phyloP scores from a whole-genome alignment of 1,284 basidiomycete genomes.

The Cryptococcus sp. region DNA sequence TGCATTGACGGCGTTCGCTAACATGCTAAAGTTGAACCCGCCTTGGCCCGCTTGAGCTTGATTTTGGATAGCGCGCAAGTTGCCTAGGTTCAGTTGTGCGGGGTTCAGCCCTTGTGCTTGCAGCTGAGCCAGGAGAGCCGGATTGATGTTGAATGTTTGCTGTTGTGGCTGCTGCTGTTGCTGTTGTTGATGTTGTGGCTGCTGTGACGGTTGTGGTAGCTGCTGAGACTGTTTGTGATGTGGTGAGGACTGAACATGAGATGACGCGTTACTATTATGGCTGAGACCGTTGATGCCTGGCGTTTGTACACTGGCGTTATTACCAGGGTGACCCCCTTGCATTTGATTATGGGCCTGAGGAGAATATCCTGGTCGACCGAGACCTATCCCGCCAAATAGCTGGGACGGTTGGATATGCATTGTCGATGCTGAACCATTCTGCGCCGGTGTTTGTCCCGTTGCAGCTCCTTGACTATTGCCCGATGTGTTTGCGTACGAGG shows the following conservation, averaged over 20 bases:
- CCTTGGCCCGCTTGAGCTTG: background rate
- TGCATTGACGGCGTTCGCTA: slow-evolving; percentile 58
- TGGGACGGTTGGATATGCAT: slow-evolving; percentile 4
- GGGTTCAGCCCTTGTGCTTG: slow-evolving; percentile 63
- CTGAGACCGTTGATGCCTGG: slow-evolving; percentile 1
- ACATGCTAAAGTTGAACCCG: slow-evolving; percentile 2
- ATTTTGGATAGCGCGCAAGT: background rate
- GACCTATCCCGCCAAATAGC: slow-evolving; percentile 1
- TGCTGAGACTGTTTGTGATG: slow-evolving; percentile 10
- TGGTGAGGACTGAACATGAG: background rate
- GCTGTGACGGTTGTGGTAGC: slow-evolving; percentile 4
- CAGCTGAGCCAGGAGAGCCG: slow-evolving; percentile 62
- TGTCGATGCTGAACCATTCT: background rate
- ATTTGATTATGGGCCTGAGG: background rate
- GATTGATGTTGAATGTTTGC: slow-evolving; percentile 52
- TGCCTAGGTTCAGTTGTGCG: slow-evolving; percentile 53
- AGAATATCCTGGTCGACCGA: background rate
- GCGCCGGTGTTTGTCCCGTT: background rate
- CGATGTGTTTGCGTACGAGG: too few species aligned
- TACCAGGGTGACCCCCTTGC: background rate
- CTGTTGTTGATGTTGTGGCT: slow-evolving; percentile 49
- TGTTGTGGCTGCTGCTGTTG: slow-evolving; percentile 40
- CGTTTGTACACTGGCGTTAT: background rate
- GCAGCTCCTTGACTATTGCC: too few species aligned
- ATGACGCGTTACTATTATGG: too few species aligned